Percentiles rank a stretch among this genome's conserved stretches.
Conservation (phyloP, 768 basidiomycete genomes). For the Gymnopilus junonius region DNA sequence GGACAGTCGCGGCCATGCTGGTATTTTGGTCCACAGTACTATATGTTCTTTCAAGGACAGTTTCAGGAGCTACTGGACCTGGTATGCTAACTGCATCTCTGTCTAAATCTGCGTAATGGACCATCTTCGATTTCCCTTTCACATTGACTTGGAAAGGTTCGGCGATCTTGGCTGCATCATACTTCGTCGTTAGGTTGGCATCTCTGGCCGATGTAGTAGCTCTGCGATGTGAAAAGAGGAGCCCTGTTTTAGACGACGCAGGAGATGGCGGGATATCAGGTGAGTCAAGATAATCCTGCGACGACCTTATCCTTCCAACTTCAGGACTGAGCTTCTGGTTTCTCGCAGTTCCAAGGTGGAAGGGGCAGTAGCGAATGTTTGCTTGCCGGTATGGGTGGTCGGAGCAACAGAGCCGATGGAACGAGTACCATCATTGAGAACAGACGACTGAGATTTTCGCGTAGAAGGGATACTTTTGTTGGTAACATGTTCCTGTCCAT, state of each 20-base stretch:
- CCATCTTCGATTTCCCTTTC: constrained; percentile 38
- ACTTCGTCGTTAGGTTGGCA: not conserved
- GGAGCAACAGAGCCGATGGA: not conserved
- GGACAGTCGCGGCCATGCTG: constrained; percentile 63
- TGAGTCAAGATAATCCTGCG: not conserved
- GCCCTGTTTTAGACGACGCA: constrained; percentile 20
- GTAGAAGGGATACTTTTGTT: constrained; percentile 2
- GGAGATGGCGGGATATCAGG: constrained; percentile 8
- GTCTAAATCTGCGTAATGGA: constrained; percentile 42
- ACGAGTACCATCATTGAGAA: not conserved
- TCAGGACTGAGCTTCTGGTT: not conserved
- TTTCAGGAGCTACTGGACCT: constrained; percentile 55
- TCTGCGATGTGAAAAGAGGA: constrained; percentile 7
- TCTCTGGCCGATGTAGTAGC: not conserved
- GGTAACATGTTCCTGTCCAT: constrained; percentile 32
- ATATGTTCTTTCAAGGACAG: constrained; percentile 69
- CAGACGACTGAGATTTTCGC: not conserved
- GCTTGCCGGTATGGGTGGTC: constrained; percentile 12
- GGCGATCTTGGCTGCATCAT: not conserved
- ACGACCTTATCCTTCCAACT: not conserved
- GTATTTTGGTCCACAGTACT: constrained; percentile 62
- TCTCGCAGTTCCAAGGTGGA: constrained; percentile 14
- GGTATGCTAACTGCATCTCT: constrained; percentile 6
- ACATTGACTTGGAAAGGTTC: not conserved
- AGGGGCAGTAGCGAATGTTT: constrained; percentile 32